Evolutionary conservation across 1,284 basidiomycete genomes (phyloP).

Genomic region (Puccinia brachypodii): DNA sequence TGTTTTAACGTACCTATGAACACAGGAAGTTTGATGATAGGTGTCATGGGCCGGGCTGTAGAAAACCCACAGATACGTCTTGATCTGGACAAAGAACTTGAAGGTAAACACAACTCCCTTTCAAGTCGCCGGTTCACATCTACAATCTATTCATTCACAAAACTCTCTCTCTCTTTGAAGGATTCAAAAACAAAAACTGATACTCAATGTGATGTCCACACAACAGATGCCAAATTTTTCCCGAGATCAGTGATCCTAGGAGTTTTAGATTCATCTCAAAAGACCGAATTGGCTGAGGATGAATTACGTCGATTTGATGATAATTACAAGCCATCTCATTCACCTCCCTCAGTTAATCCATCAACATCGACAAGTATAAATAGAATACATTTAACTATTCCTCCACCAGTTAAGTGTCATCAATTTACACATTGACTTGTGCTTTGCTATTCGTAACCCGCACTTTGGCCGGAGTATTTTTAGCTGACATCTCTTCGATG

Average conservation of each 20-base stretch:
- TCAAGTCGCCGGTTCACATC: no score
- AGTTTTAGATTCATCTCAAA: conserved; percentile 12
- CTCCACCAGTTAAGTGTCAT: conserved; percentile 19
- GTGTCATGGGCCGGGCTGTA: conserved; percentile 67
- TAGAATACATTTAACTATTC: conserved; percentile 16
- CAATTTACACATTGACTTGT: neutral
- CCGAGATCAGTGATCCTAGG: conserved; percentile 25
- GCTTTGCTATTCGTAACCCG: neutral
- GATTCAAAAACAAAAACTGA: neutral
- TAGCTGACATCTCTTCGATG: neutral
- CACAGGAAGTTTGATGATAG: conserved; percentile 39
- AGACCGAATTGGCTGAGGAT: conserved; percentile 20
- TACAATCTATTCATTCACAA: no score
- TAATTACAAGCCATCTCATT: neutral
- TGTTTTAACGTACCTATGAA: conserved; percentile 60
- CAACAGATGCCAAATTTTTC: conserved; percentile 30
- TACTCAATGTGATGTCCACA: neutral
- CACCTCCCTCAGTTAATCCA: neutral
- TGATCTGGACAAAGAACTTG: conserved; percentile 95
- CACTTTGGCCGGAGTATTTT: neutral
- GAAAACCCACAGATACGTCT: conserved; percentile 68
- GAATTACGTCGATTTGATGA: conserved; percentile 28
- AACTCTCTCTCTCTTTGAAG: no score
- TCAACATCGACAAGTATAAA: neutral
- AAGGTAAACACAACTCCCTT: conserved; percentile 68